Evolutionary conservation across 768 basidiomycete species (phyloP), one percentile per base, ranked within the genome.

Genomic region (Steccherinum ochraceum): DNA sequence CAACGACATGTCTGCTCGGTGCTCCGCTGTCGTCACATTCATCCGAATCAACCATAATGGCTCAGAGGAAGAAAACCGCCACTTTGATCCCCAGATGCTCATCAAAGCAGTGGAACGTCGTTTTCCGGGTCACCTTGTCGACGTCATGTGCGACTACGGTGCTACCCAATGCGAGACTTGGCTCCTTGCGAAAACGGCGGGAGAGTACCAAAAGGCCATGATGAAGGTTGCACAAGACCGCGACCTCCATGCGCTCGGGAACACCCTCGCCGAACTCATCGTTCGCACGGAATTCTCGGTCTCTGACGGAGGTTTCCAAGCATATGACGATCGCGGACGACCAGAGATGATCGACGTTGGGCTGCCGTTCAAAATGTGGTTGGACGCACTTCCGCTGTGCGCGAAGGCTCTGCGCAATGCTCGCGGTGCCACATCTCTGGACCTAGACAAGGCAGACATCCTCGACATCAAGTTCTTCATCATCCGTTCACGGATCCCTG

Each of bases 381-480:
- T 67, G 5, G 83, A 86, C 54, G 67, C 82, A 0, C 65, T 86
- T 4, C 82, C 84, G 3, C 65, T 72, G 18, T 82, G 81, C 58
- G 82, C 83, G 7, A 69, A 69, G 23, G 81, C 76, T 23, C 74
- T 85, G 35, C 75, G 81, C 7, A 16, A 35, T 16, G 66, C 60
- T 27, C 68, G 64, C 49, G 71, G 69, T n/a, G 7, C 41, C 7
- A 64, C 62, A 12, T 59, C 71, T 0, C 57, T 57, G 4, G 78
- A 83, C 49, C 61, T 52, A 19, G 80, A 84, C 60, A 56, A 70
- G 12, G 84, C 83, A 0, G 82, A 85, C 59, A 79, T 86, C 54
- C 62, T 86, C 24, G 81, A 85, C 25, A 76, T 83, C 67, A 84
- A 86, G 59, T 79, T 64, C 59, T 56, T 61, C 48, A 75, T 84